Evolutionary conservation across 352 stramenopile species (phyloP).

Genomic region (Phytophthora melonis): DNA sequence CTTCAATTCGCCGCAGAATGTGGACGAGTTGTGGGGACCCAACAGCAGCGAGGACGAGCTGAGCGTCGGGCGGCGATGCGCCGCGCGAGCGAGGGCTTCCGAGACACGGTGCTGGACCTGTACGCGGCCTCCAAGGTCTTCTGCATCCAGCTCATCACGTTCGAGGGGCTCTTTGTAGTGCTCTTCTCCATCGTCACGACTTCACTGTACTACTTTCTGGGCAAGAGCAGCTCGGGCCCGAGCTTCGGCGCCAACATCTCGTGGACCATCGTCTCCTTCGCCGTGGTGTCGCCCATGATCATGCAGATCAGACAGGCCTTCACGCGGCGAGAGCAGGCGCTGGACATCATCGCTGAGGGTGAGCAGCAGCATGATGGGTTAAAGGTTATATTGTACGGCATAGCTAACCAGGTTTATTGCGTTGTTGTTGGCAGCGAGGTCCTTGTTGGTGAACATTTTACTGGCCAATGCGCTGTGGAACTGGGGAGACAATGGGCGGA

Average conservation of each 20-base stretch:
- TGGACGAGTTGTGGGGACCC: background rate
- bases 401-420: background rate
- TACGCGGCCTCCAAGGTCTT: conserved; percentile 86
- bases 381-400: too few species aligned
- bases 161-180: conserved; percentile 81
- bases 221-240: conserved; percentile 42
- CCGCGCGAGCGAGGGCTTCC: conserved; percentile 54
- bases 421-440: conserved; percentile 52
- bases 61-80: conserved; percentile 28
- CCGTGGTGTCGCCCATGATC: conserved; percentile 88
- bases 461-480: conserved; percentile 86
- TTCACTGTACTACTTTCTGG: conserved; percentile 75
- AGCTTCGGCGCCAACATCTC: conserved; percentile 87
- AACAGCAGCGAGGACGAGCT: conserved; percentile 16
- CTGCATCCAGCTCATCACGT: conserved; percentile 74
- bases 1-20: conserved; percentile 2
- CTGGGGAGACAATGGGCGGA: conserved; percentile 74
- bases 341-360: conserved; percentile 77
- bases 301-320: conserved; percentile 91
- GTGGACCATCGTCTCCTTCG: conserved; percentile 85
- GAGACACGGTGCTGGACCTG: conserved; percentile 74
- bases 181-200: conserved; percentile 68
- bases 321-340: conserved; percentile 69
- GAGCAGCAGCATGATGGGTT: background rate
- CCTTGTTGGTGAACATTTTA: conserved; percentile 77